phyloP scores from a whole-genome alignment of 352 stramenopile species.

The Phytopythium boreale region DNA sequence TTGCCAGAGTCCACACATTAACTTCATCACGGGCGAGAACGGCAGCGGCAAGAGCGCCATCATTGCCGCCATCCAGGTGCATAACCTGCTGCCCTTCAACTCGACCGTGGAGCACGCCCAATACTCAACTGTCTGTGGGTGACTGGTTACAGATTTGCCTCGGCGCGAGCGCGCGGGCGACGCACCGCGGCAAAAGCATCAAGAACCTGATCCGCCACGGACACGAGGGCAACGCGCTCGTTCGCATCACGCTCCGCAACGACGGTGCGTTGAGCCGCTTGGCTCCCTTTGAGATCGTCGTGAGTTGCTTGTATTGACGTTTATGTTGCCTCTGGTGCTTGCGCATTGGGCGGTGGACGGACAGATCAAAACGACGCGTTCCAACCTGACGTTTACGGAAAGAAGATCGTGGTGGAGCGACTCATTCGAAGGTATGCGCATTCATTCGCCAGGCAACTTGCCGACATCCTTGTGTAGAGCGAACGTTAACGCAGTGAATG shows the following conservation, averaged over 20 bases:
- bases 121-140: not conserved
- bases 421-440: constrained; percentile 68
- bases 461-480: not conserved
- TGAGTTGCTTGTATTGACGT: not conserved
- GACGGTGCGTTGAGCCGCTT: constrained; percentile 25
- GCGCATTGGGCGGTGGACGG: constrained; percentile 3
- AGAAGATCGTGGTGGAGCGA: constrained; percentile 92
- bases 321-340: not conserved
- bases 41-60: constrained; percentile 97
- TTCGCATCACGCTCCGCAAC: constrained; percentile 94
- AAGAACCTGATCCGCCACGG: constrained; percentile 95
- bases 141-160: constrained; percentile 89
- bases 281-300: not conserved
- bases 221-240: constrained; percentile 76
- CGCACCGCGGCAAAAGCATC: constrained; percentile 93
- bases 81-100: constrained; percentile 6
- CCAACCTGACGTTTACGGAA: constrained; percentile 89
- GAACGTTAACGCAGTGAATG: not conserved
- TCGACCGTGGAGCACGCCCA: not conserved
- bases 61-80: constrained; percentile 96
- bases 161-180: constrained; percentile 90
- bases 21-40: constrained; percentile 91
- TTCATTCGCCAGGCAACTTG: too few relatives aligned
- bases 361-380: constrained; percentile 86
- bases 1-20: constrained; percentile 60